A percentile compares a stretch with the other conserved stretches of the same genome.
These are phyloP conservation scores for Tricharina praecox DNA, from an alignment of 495 filamentous ascomycete species.

Conservation along the genomic window DNA sequence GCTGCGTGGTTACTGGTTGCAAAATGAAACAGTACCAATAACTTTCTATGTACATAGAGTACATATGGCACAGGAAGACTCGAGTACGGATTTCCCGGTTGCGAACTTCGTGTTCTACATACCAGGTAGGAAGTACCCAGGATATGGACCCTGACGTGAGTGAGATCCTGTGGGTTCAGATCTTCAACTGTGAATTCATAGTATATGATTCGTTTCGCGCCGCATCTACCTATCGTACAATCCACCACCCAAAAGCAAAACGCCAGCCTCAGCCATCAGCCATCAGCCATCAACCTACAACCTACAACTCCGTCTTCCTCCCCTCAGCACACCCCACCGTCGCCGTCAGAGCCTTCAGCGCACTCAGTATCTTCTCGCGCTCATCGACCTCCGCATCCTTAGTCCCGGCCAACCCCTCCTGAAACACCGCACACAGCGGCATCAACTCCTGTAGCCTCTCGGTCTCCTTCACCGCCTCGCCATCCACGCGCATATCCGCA, in stretches of 20 bases:
- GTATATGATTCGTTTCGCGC: no score
- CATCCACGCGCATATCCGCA: slow-evolving; percentile 36
- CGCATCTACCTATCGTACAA: no score
- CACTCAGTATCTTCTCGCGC: slow-evolving; percentile 16
- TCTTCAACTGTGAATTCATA: no score
- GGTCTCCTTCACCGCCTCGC: background rate
- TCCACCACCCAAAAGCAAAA: background rate
- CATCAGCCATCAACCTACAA: slow-evolving; percentile 16
- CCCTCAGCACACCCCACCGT: slow-evolving; percentile 12
- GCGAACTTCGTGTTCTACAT: no score
- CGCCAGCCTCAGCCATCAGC: slow-evolving; percentile 29
- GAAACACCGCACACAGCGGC: slow-evolving; percentile 16
- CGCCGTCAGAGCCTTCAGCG: slow-evolving; percentile 16
- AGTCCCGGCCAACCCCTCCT: slow-evolving; percentile 6
- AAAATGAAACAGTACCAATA: no score
- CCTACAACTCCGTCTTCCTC: slow-evolving; percentile 8
- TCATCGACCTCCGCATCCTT: slow-evolving; percentile 14
- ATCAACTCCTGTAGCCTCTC: slow-evolving; percentile 6
- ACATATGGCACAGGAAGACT: no score
- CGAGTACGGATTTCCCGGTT: no score
- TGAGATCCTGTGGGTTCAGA: no score
- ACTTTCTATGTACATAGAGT: no score
- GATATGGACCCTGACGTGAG: no score
- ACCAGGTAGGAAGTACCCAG: no score
- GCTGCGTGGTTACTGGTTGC: no score